Percentiles rank a stretch among this genome's conserved stretches.
Conservation (phyloP, 2,329 filamentous ascomycete species). For the Stachybotrys elegans region DNA sequence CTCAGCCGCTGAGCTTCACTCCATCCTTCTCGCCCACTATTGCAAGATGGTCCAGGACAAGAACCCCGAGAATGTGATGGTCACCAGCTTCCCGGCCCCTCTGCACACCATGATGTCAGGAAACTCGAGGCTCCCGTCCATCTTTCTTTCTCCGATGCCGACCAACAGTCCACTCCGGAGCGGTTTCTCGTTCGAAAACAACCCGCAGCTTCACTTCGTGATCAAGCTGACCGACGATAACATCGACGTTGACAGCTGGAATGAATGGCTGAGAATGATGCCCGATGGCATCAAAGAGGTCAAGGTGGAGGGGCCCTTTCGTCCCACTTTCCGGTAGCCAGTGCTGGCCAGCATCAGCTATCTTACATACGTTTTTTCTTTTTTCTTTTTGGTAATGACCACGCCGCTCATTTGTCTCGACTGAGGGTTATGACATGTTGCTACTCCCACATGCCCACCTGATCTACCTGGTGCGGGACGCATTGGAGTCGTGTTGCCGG, state of each 20-base stretch:
- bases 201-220: constrained; percentile 43
- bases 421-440: too few relatives aligned
- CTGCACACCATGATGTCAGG: constrained; percentile 52
- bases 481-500: too few relatives aligned
- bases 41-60: constrained; percentile 47
- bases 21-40: constrained; percentile 46
- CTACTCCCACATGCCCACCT: too few relatives aligned
- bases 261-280: constrained; percentile 54
- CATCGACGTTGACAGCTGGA: constrained; percentile 48
- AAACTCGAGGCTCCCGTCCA: constrained; percentile 48
- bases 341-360: too few relatives aligned
- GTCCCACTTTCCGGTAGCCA: constrained; percentile 8
- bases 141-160: constrained; percentile 48
- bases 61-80: constrained; percentile 38
- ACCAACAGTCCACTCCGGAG: constrained; percentile 32
- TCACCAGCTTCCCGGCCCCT: constrained; percentile 48
- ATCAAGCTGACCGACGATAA: constrained; percentile 47
- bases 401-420: too few relatives aligned
- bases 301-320: constrained; percentile 47
- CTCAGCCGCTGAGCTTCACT: constrained; percentile 49
- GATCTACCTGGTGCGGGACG: too few relatives aligned
- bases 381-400: too few relatives aligned
- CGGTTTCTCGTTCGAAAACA: constrained; percentile 36
- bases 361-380: too few relatives aligned
- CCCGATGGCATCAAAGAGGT: constrained; percentile 52